Base-by-base conservation (phyloP, 257 asterid genomes). In the Leptodermis oblonga region DNA sequence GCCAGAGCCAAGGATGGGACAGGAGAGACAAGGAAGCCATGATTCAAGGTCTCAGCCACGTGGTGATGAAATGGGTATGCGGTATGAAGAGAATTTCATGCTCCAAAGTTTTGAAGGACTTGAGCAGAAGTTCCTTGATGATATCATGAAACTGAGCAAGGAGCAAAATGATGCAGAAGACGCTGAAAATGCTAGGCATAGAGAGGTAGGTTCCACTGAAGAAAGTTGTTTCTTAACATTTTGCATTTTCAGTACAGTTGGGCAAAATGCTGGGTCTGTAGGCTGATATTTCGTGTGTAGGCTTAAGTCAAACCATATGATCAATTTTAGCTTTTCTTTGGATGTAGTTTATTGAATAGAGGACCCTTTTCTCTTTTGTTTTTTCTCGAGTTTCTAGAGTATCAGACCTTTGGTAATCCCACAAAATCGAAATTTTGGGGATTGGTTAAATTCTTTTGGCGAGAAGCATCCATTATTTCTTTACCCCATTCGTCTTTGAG, bases 121-220 rank as follows among this genome's bases (percentile, higher is more conserved):
- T 73, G 97, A 93, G 80, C 86, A 86, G 83, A 86, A 82, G 75
- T 84, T 90, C 82, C 79, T 88, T 45, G 87, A 90, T 66, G 99
- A 93, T 74, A 72, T 93, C 78, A 88, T 82, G 95, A 87, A 88
- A 73, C 82, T 92, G 78, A 88, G 91, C 87, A 86, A 87, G 81
- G 99, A 88, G 76, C 96, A 93, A 76, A 81, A 79, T 68, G 92
- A 88, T 77, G 99, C 95, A 11, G 99, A 93, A 78, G 96, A 93
- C 77, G 90, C 92, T 22, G 99, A 93, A 84, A 90, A 85, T 77
- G 87, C 91, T 42, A 87, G 97, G 80, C 96, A 93, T 66, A 75
- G 90, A 71, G 97, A 91, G 97, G 99, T 93, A 76, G 65, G 85
- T 81, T 82, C 73, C 55, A 28, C 54, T 39, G 30, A 26, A 31